Percentiles rank a stretch among this genome's conserved stretches.
These are phyloP conservation scores for Rhodosporidiobolus sp. DNA, from an alignment of 768 basidiomycete species.

Conservation along the genomic window DNA sequence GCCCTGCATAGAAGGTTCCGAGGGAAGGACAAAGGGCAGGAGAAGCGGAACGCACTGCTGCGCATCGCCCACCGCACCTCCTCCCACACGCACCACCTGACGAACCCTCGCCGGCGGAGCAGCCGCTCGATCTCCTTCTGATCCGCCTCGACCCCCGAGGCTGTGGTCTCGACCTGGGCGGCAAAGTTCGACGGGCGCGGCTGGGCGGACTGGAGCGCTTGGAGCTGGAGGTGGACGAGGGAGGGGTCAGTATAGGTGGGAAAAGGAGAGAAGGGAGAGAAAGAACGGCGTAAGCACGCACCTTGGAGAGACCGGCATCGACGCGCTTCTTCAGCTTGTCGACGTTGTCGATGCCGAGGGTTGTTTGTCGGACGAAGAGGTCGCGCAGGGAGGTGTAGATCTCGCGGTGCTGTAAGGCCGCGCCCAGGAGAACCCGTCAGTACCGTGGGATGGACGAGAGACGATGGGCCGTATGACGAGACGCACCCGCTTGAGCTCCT, in stretches of 20 bases:
- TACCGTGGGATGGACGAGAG: neutral
- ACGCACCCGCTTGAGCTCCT: constrained; percentile 43
- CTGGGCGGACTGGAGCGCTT: constrained; percentile 5
- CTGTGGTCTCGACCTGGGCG: constrained; percentile 68
- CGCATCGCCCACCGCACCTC: constrained; percentile 26
- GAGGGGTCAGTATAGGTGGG: no score
- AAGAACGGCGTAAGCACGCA: no score
- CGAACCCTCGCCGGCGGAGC: constrained; percentile 75
- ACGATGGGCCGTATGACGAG: neutral
- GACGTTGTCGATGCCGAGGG: constrained; percentile 77
- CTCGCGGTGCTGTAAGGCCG: constrained; percentile 52
- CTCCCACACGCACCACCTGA: constrained; percentile 53
- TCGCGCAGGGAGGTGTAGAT: constrained; percentile 42
- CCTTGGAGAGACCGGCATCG: constrained; percentile 68
- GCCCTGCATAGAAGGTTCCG: no score
- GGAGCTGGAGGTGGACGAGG: neutral
- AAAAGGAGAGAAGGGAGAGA: neutral
- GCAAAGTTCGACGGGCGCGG: neutral
- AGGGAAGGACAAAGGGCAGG: neutral
- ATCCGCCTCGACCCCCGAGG: constrained; percentile 74
- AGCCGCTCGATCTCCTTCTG: constrained; percentile 72
- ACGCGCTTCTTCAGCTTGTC: constrained; percentile 83
- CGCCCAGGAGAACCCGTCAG: constrained; percentile 25
- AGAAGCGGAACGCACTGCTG: constrained; percentile 12
- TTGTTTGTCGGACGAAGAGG: constrained; percentile 60